Base-by-base conservation (phyloP, 495 filamentous ascomycete species). In the Aspergillus indologenus region DNA sequence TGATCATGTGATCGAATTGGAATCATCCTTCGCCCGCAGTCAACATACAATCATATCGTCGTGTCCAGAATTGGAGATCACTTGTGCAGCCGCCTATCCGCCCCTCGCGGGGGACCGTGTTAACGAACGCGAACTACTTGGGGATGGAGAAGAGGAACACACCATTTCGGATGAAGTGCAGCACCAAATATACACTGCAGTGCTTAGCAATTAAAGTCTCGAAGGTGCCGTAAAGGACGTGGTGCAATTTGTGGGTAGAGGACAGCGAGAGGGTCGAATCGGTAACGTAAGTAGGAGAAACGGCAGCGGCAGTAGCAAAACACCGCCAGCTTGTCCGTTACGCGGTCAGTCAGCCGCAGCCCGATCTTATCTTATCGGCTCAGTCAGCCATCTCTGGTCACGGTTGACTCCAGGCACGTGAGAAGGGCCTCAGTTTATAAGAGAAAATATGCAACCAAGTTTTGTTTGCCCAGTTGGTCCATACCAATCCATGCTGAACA, bases 21-120 rank as follows among this genome's bases (percentile, higher is more conserved):
- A 46, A 54, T 48, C 44, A 6, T 54, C 12, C 12, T n/a, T 15
- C 34, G 34, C 34, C 26, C 34, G 12, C 12, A 9, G 5, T 11
- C 52, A 21, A 85, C 91, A 70, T 90, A 98, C 93, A 81, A 98
- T 97, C 92, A 98, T 98, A 73, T 96, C 93, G 87, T 98, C 95
- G 77, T 98, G 94, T 69, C 90, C 88, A 59, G 90, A 90, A 74
- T 92, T 93, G 44, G 90, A 85, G 69, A 92, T 92, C 62, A 91
- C 85, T 82, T 95, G 90, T 67, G 75, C 68, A 64, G 75, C 68
- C 61, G 90, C 87, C 87, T 90, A 61, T 17, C 57, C 29, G 58
- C 50, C 61, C 59, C 26, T 20, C 47, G 24, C 40, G 52, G 56
- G 1, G 53, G 3, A 45, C 45, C 20, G 42, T 50, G 60, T 72